Conservation (phyloP, 192 early-diverging fungal species). For the Podila clonocystis region DNA sequence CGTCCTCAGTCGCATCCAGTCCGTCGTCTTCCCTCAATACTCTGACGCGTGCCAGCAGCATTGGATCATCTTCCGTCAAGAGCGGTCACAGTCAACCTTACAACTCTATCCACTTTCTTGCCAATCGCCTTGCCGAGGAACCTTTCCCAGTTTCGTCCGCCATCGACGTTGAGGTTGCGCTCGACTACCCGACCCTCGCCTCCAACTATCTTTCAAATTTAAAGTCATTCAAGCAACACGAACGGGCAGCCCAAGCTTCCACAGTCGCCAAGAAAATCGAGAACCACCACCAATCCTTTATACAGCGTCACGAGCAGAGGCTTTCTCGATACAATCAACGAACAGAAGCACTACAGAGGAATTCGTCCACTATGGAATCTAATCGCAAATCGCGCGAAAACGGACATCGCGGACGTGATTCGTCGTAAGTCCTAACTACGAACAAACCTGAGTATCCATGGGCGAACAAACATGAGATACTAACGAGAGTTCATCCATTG, state of each 20-base stretch:
- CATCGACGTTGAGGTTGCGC: slow-evolving; percentile 16
- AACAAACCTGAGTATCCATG: background rate
- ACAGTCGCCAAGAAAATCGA: slow-evolving; percentile 12
- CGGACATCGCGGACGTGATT: slow-evolving; percentile 20
- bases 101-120: slow-evolving; percentile 15
- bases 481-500: background rate
- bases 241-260: slow-evolving; percentile 4
- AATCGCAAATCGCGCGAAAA: slow-evolving; percentile 21
- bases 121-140: slow-evolving; percentile 1
- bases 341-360: slow-evolving; percentile 12
- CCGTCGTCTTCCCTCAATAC: slow-evolving; percentile 39
- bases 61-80: slow-evolving; percentile 24
- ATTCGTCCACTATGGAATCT: slow-evolving; percentile 19
- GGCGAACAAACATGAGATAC: background rate
- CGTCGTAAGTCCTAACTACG: slow-evolving; percentile 16
- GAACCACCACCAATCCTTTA: slow-evolving; percentile 11
- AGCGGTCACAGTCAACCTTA: slow-evolving; percentile 12
- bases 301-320: slow-evolving; percentile 35
- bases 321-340: slow-evolving; percentile 30
- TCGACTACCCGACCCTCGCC: slow-evolving; percentile 11
- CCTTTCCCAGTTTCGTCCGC: slow-evolving; percentile 6
- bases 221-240: slow-evolving; percentile 18
- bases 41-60: slow-evolving; percentile 39
- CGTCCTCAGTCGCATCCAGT: slow-evolving; percentile 39
- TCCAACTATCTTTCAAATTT: slow-evolving; percentile 19